These are phyloP conservation scores for Acanthochlamys bracteata DNA, from an alignment of 106 monocot genomes.

Conservation along the genomic window DNA sequence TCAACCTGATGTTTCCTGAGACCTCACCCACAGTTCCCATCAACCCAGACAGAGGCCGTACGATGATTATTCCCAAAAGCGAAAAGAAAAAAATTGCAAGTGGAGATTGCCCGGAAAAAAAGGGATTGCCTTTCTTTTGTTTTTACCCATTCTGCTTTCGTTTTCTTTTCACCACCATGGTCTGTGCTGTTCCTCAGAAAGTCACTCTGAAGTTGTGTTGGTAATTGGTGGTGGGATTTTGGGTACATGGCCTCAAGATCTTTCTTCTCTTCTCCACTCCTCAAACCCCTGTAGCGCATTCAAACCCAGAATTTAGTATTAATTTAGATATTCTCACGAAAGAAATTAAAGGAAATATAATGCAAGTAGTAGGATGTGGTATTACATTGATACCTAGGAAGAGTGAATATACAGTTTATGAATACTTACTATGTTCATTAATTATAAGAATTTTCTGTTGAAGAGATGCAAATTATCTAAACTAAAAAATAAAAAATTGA, in stretches of 20 bases:
- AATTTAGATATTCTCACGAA: neutral
- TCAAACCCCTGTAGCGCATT: neutral
- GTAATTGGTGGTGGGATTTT: slow-evolving; percentile 17
- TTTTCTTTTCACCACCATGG: neutral
- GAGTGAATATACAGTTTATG: no score
- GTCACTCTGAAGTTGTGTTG: slow-evolving; percentile 7
- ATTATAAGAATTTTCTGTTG: no score
- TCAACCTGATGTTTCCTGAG: slow-evolving; percentile 42
- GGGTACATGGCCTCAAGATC: slow-evolving; percentile 21
- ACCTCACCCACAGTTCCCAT: slow-evolving; percentile 10
- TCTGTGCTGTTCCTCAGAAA: slow-evolving; percentile 8
- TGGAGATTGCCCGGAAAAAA: slow-evolving; percentile 31
- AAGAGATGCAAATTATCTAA: no score
- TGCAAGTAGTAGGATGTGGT: no score
- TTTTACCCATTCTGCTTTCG: no score
- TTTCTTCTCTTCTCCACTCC: neutral
- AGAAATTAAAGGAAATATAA: neutral
- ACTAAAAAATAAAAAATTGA: no score
- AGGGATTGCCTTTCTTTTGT: slow-evolving; percentile 20
- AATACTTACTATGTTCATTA: no score
- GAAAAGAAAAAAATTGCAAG: neutral
- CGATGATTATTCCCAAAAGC: slow-evolving; percentile 13
- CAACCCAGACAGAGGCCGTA: slow-evolving; percentile 3
- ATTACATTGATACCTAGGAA: no score
- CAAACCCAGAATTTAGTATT: neutral